Evolutionary conservation across 306 rosid species (phyloP).

Genomic region (Lathyrus oleraceus): DNA sequence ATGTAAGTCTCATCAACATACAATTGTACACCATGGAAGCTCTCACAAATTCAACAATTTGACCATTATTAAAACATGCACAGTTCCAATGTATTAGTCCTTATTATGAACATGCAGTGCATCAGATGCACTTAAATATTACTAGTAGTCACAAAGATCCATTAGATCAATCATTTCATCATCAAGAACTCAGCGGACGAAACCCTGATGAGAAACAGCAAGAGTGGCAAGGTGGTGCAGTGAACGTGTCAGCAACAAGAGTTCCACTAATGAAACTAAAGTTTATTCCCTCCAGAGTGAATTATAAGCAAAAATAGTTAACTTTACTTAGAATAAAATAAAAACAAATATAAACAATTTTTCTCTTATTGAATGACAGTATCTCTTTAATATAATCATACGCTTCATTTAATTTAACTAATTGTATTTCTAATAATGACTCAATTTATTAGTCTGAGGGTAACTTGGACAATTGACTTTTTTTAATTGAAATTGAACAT

Average conservation of each 20-base stretch:
- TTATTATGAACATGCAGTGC: not conserved
- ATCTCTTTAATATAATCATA: too few relatives aligned
- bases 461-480: too few relatives aligned
- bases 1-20: constrained; percentile 10
- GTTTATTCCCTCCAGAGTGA: not conserved
- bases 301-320: too few relatives aligned
- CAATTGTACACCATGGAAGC: constrained; percentile 18
- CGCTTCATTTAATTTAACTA: too few relatives aligned
- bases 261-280: not conserved
- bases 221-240: not conserved
- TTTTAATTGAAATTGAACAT: too few relatives aligned
- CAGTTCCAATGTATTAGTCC: not conserved
- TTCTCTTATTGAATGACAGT: too few relatives aligned
- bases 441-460: too few relatives aligned
- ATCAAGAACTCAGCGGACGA: not conserved
- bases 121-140: constrained; percentile 5
- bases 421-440: too few relatives aligned
- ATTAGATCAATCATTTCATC: constrained; percentile 6
- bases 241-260: not conserved
- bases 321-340: too few relatives aligned
- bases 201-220: not conserved
- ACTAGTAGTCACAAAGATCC: constrained; percentile 8
- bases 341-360: too few relatives aligned
- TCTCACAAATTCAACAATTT: not conserved
- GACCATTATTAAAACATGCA: not conserved